Percentiles rank a stretch among this genome's conserved stretches.
Conservation (phyloP, 2,329 filamentous ascomycete species). For the Fusarium bactridioides region DNA sequence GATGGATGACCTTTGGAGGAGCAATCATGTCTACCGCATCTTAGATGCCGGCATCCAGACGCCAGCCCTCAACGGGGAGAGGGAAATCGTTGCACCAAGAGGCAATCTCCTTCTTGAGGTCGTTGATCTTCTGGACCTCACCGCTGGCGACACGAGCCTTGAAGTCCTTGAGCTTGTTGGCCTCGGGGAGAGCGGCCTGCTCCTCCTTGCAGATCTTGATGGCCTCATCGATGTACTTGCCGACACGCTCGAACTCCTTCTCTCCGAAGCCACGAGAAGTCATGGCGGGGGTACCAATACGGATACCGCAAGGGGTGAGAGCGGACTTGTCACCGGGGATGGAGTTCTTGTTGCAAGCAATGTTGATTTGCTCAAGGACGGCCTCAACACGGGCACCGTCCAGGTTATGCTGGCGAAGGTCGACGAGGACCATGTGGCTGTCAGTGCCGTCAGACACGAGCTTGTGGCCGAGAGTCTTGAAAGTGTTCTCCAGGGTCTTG, state of each 20-base stretch:
- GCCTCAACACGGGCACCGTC: constrained; percentile 96
- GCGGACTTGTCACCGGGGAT: constrained; percentile 98
- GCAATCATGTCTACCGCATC: constrained; percentile 1
- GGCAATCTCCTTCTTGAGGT: constrained; percentile 87
- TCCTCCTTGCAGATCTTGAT: constrained; percentile 92
- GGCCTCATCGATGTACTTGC: constrained; percentile 84
- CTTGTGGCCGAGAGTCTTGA: constrained; percentile 90
- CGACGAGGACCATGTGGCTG: constrained; percentile 95
- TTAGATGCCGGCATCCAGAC: constrained; percentile 67
- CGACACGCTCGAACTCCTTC: constrained; percentile 91
- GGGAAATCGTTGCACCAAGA: constrained; percentile 90
- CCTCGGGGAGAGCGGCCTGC: constrained; percentile 83
- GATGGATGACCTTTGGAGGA: constrained; percentile 8
- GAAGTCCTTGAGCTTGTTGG: constrained; percentile 99
- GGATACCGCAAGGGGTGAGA: constrained; percentile 91
- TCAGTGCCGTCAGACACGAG: constrained; percentile 96
- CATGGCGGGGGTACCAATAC: constrained; percentile 98
- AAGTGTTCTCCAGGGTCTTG: constrained; percentile 84
- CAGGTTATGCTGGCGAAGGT: constrained; percentile 85
- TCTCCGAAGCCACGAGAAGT: constrained; percentile 92
- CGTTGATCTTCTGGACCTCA: constrained; percentile 81
- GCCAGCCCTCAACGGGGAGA: constrained; percentile 82
- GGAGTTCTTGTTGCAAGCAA: constrained; percentile 99
- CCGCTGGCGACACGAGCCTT: constrained; percentile 87
- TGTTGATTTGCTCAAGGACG: constrained; percentile 96